phyloP scores from a whole-genome alignment of 257 asterid species.

The Agastache rugosa region DNA sequence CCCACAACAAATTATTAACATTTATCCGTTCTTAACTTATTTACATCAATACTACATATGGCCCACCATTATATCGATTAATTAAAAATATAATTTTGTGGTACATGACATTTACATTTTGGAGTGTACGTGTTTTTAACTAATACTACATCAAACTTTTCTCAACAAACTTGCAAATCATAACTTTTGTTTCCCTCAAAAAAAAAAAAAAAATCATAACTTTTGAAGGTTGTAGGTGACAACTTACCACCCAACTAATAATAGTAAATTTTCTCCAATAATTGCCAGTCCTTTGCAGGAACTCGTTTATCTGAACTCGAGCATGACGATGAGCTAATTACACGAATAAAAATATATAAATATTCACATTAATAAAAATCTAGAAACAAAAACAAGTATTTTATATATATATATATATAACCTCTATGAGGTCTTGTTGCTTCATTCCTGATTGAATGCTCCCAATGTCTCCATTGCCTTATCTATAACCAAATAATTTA shows the following conservation, averaged over 20 bases:
- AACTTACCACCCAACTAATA: slow-evolving; percentile 78
- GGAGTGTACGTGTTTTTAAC: too few relatives aligned
- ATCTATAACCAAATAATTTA: too few relatives aligned
- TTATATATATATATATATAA: slow-evolving; percentile 3
- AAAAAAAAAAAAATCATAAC: too few relatives aligned
- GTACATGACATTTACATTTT: too few relatives aligned
- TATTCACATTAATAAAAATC: background rate
- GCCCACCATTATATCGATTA: too few relatives aligned
- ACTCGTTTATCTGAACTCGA: slow-evolving; percentile 47
- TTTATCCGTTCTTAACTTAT: too few relatives aligned
- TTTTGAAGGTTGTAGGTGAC: too few relatives aligned
- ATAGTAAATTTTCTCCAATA: slow-evolving; percentile 76
- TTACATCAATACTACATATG: too few relatives aligned
- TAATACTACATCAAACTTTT: background rate
- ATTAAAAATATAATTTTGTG: too few relatives aligned
- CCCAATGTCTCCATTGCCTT: slow-evolving; percentile 83
- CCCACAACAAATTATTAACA: too few relatives aligned
- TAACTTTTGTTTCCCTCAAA: too few relatives aligned
- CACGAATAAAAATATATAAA: background rate
- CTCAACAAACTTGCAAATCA: background rate
- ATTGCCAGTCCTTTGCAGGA: slow-evolving; percentile 62
- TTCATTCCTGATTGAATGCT: slow-evolving; percentile 54
- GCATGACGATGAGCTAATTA: slow-evolving; percentile 39
- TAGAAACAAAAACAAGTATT: background rate
- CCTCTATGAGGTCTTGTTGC: slow-evolving; percentile 44